phyloP scores from a whole-genome alignment of 805 yeast genomes.

The Sungouiozyma ichnusensis region DNA sequence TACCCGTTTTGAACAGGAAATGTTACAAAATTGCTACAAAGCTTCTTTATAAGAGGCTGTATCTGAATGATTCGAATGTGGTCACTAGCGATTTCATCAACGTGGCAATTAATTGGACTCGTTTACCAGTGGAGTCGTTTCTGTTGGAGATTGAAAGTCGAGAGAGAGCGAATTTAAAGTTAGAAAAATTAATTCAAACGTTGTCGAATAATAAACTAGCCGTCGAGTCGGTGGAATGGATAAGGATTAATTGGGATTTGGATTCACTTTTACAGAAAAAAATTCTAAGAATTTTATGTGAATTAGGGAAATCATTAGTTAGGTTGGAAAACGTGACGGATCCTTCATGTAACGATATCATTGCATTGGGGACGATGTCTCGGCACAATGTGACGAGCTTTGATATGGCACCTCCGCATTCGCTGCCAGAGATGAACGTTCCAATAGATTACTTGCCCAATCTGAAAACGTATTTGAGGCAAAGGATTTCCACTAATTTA shows the following conservation, averaged over 20 bases:
- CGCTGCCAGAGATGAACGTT: slow-evolving; percentile 26
- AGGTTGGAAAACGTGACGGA: slow-evolving; percentile 34
- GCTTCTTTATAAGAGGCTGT: slow-evolving; percentile 29
- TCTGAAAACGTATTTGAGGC: slow-evolving; percentile 17
- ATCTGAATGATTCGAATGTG: slow-evolving; percentile 34
- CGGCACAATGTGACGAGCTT: slow-evolving; percentile 22
- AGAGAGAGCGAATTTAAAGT: slow-evolving; percentile 23
- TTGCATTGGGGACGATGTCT: slow-evolving; percentile 22
- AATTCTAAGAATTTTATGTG: slow-evolving; percentile 23
- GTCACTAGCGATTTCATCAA: slow-evolving; percentile 27
- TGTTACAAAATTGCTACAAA: slow-evolving; percentile 26
- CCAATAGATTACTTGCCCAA: slow-evolving; percentile 25
- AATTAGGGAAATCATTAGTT: slow-evolving; percentile 23
- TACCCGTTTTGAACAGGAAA: slow-evolving; percentile 21
- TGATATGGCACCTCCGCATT: slow-evolving; percentile 32
- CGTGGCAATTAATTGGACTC: slow-evolving; percentile 34
- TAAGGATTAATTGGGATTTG: slow-evolving; percentile 36
- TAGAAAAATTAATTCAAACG: slow-evolving; percentile 21
- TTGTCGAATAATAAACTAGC: slow-evolving; percentile 17
- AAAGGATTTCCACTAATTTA: slow-evolving; percentile 23
- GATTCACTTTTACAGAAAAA: slow-evolving; percentile 24
- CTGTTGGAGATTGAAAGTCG: slow-evolving; percentile 21
- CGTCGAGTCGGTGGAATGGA: slow-evolving; percentile 27
- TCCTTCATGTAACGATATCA: slow-evolving; percentile 29
- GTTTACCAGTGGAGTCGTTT: slow-evolving; percentile 22